Conservation (phyloP, 1,139 yeast genomes). For the Hansenula anomala region DNA sequence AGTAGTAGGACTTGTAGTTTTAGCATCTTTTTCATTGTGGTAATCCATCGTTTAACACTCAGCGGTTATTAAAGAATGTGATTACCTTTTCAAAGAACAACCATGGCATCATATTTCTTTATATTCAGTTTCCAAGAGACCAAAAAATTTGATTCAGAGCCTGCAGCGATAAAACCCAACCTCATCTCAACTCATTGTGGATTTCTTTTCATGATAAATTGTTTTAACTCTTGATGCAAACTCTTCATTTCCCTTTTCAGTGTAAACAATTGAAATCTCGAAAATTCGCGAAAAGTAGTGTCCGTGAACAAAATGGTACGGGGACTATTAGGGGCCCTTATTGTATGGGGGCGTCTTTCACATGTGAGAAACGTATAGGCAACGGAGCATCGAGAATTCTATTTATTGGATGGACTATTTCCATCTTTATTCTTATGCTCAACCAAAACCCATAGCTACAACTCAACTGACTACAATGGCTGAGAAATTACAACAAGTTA, state of each 20-base stretch:
- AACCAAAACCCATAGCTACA: too few relatives aligned
- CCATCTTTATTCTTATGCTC: too few relatives aligned
- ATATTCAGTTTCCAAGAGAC: too few relatives aligned
- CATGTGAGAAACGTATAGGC: neutral
- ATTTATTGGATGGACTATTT: too few relatives aligned
- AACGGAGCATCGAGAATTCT: too few relatives aligned
- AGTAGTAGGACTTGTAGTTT: neutral
- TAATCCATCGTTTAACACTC: neutral
- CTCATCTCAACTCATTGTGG: neutral
- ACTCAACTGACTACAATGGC: conserved; percentile 1
- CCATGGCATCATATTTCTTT: too few relatives aligned
- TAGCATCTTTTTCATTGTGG: neutral
- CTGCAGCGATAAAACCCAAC: neutral
- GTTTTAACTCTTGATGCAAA: too few relatives aligned
- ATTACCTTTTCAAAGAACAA: too few relatives aligned
- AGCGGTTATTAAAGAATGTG: neutral
- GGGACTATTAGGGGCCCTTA: neutral
- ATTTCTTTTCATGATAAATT: too few relatives aligned
- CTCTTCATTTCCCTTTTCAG: neutral
- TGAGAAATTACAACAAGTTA: neutral
- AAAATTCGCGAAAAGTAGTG: neutral
- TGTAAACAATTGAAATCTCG: neutral
- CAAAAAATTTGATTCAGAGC: too few relatives aligned
- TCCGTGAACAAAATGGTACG: neutral
- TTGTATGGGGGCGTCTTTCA: too few relatives aligned